Base-by-base conservation (phyloP, 805 yeast genomes). In the Maudiozyma barnettii region DNA sequence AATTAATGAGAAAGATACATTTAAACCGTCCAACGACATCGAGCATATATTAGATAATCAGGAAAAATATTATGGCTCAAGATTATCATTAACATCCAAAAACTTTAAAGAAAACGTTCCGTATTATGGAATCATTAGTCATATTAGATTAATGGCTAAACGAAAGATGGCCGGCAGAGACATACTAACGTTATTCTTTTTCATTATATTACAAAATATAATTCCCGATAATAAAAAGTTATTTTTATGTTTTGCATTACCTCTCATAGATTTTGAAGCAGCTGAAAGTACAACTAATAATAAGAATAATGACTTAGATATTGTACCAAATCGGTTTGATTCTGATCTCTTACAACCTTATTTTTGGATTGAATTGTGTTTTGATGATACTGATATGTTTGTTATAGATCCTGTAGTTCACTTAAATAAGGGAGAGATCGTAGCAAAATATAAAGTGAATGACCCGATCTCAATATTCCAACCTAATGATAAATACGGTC, bases 391-490 rank as follows among this genome's bases (percentile, higher is more conserved):
- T 23, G 45, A 50, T 14, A 13, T 55, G 3, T 56, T 51, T 39
- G 50, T 56, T 3, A 51, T 60, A 20, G 64, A 60, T 46, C 64
- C 64, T 5, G 40, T 57, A 3, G 59, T 57, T 7, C 52, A 54
- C 35, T 14, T 54, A 5, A 44, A 54, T 5, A 51, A 55, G 18
- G 35, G 42, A 2, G 49, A 49, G 10, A 54, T 60, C 14, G 51
- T 57, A 3, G 14, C 46, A 5, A 49, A 48, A 48, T 47, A 44
- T 30, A 21, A 26, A 4, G 20, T 43, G 5, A 44, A 54, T 39
- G 51, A 50, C 10, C 49, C 48, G 8, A 43, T 52, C 6, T 22
- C 49, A 18, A 36, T 20, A 20, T 51, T 50, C 40, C 44, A 51
- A 38, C 55, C 56, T 4, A 12, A 8, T 8, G 33, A 37, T 35